Evolutionary conservation across 2,329 filamentous ascomycete genomes (phyloP), one percentile per base, ranked within the genome.

Genomic region (Aspergillus ochraceus): DNA sequence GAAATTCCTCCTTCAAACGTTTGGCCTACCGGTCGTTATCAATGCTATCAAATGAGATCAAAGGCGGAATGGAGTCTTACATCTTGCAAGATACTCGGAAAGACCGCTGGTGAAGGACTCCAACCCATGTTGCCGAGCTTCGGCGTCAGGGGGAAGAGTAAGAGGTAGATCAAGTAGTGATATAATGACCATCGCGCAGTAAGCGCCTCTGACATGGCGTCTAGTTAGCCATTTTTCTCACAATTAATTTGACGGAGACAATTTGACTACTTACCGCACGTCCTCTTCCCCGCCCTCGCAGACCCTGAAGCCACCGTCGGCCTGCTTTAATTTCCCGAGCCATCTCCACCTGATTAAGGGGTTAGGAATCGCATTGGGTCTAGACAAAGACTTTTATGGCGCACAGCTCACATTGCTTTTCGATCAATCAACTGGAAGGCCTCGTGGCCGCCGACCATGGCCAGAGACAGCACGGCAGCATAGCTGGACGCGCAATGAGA

Each of bases 1-100:
- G 91, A 93, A 67, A 99, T 92, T 52, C 95, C 95, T 64, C 95
- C 95, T 80, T 99, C 95, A 76, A 90, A 97, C 11, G 91, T 96
- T 83, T 98, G 94, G 74, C 90, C 90, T 92, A 56, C 39, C 39
- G 19, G 29, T 51, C 29, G 57, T 69, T 54, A 69, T 62, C 62
- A 60, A 57, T 52, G 24, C 42, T 45, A 46, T 60, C 45, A 58
- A 47, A 39, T 20, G 8, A 42, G 8, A 19, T 53, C 24, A 51
- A 52, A 42, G 51, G 46, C 50, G 50, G 52, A 42, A 39, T 46
- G 49, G 29, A 58, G 65, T 84, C 87, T 80, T 84, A 89, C 94
- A 97, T 77, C 84, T 82, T 49, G 87, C 86, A 52, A 98, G 83
- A 83, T 93, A 97, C 69, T 92, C 87, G 26, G 87, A 88, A 29